These are phyloP conservation scores for Candida taoyuanica DNA, from an alignment of 805 yeast species.

Conservation along the genomic window DNA sequence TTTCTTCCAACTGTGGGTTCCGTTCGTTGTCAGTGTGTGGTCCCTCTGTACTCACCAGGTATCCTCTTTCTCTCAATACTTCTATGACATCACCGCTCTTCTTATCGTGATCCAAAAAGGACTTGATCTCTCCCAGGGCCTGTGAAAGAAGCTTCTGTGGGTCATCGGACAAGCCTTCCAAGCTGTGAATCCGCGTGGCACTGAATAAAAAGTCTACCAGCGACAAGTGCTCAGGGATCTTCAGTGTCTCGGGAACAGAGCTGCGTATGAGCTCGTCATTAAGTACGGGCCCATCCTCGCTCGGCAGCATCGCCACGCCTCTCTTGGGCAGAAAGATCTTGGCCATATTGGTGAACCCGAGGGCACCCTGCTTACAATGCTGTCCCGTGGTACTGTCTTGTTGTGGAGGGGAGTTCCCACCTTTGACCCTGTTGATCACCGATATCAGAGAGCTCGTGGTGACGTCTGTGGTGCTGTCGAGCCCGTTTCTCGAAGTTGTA, in stretches of 20 bases:
- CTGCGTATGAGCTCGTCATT: constrained; percentile 8
- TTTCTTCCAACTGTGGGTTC: background rate
- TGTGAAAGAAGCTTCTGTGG: constrained; percentile 8
- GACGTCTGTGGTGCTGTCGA: constrained; percentile 2
- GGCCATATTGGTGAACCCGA: constrained; percentile 9
- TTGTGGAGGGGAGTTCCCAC: no score
- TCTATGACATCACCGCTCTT: constrained; percentile 8
- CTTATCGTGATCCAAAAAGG: constrained; percentile 9
- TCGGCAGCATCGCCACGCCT: background rate
- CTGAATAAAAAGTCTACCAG: constrained; percentile 9
- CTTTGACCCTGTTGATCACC: constrained; percentile 7
- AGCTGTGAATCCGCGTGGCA: constrained; percentile 5
- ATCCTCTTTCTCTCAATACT: constrained; percentile 10
- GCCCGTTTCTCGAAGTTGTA: background rate
- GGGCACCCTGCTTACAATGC: constrained; percentile 1
- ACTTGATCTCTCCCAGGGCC: constrained; percentile 8
- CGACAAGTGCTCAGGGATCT: constrained; percentile 10
- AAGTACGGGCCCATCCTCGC: background rate
- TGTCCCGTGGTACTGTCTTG: background rate
- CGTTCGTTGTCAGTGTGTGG: background rate
- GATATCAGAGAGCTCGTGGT: constrained; percentile 9
- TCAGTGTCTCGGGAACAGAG: constrained; percentile 11
- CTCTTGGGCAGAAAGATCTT: constrained; percentile 6
- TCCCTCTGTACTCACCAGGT: constrained; percentile 4
- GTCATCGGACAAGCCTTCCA: constrained; percentile 8